Percentiles rank a stretch among this genome's conserved stretches.
phyloP scores from a whole-genome alignment of 139 green algal genomes.

The Auxenochlorella protothecoides region DNA sequence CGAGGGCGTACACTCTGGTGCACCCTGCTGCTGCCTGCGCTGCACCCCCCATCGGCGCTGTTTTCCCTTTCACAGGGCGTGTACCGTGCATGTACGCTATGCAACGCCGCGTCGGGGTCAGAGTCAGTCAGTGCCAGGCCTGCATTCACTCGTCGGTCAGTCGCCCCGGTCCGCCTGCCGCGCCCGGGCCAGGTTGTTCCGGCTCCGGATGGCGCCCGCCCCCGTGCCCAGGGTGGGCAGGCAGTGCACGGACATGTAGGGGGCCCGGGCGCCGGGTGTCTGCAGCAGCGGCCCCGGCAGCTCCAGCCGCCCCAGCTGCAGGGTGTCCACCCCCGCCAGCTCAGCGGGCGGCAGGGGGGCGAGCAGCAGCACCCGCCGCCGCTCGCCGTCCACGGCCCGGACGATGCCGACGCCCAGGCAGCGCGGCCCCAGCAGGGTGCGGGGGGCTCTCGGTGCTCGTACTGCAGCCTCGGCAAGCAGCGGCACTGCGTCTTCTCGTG shows the following conservation, averaged over 20 bases:
- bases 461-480: conserved; percentile 5
- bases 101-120: not conserved
- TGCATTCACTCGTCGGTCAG: not conserved
- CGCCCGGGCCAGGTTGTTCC: conserved; percentile 52
- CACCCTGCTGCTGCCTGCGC: too few relatives aligned
- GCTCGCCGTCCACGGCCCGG: conserved; percentile 35
- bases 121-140: not conserved
- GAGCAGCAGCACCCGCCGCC: conserved; percentile 41
- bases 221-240: conserved; percentile 48
- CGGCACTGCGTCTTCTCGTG: not conserved
- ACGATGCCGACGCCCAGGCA: conserved; percentile 70
- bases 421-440: not conserved
- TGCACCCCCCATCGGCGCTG: too few relatives aligned
- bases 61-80: too few relatives aligned
- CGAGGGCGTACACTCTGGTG: too few relatives aligned
- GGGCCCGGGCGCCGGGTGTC: conserved; percentile 18
- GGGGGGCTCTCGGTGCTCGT: not conserved
- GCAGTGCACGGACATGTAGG: conserved; percentile 49
- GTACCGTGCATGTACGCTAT: too few relatives aligned
- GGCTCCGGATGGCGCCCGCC: conserved; percentile 37
- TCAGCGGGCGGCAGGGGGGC: conserved; percentile 27
- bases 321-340: conserved; percentile 30
- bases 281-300: conserved; percentile 52
- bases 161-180: not conserved
- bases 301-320: conserved; percentile 54